Evolutionary conservation across 208 protist species (phyloP), one percentile per base, ranked within the genome.

Genomic region (Leishmania mexicana): DNA sequence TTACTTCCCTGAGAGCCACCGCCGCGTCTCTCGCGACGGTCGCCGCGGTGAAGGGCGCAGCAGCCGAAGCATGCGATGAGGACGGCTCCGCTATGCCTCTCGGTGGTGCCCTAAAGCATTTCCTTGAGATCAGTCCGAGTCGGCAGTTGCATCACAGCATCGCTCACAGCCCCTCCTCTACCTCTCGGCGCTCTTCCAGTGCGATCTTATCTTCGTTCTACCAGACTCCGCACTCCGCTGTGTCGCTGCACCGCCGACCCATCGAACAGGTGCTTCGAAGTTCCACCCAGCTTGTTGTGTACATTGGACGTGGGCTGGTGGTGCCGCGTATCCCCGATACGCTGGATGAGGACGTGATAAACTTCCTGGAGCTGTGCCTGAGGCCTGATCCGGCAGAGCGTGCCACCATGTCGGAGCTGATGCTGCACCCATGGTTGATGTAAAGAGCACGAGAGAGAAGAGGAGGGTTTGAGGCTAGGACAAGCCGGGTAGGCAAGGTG

Each of bases 361-460:
- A 89, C 45, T 94, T 92, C 79, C 31, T 93, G 35, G 7, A 77
- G 40, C 54, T 77, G 58, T 94, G 91, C 71, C 28, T 94, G 3
- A 73, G 86, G 51, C 81, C 72, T 7, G 85, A 94, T 51, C 89
- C 88, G 7, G 75, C 31, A 42, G 51, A 85, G 78, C 86, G 91
- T 24, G 79, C 91, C 53, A 88, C 87, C 1, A 77, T 83, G 17
- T 75, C 81, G 7, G 81, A 92, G 64, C 85, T 94, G 19, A 53
- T 92, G 58, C 75, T 80, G 11, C 89, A 93, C 78, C 85, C 83
- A 21, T 94, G 88, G 88, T 58, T 94, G 47, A 77, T 93, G 53
- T 91, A 91, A 53, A 40, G 5, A 31, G 76, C 15, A 76, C 35
- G 35, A 42, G 7, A 15, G 5, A 13, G 49, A 21, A 42, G 5